These are phyloP conservation scores for Cydonia oblonga DNA, from an alignment of 331 rosid genomes.

Conservation along the genomic window DNA sequence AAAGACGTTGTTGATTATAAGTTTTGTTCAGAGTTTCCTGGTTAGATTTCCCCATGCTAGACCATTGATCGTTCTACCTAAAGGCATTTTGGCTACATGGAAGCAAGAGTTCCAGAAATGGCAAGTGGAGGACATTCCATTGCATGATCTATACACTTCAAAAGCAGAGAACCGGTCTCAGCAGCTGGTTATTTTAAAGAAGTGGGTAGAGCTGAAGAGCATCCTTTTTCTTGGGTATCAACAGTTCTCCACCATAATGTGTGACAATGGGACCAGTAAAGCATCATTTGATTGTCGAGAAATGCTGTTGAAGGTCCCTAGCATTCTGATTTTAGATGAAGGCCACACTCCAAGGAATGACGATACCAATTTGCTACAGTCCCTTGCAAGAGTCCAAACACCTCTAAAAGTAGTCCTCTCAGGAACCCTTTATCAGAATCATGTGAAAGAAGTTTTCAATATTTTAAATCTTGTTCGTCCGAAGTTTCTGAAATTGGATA, in stretches of 20 bases:
- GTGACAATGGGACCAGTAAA: constrained; percentile 27
- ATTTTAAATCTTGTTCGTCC: constrained; percentile 74
- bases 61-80: constrained; percentile 85
- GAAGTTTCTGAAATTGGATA: constrained; percentile 49
- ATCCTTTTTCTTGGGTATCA: constrained; percentile 83
- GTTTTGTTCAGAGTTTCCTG: constrained; percentile 86
- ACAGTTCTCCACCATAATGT: constrained; percentile 67
- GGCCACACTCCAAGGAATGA: constrained; percentile 92
- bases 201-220: constrained; percentile 66
- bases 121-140: constrained; percentile 85
- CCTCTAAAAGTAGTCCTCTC: constrained; percentile 84
- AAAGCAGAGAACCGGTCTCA: constrained; percentile 67
- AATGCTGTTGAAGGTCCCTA: constrained; percentile 54
- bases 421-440: constrained; percentile 84
- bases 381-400: constrained; percentile 67
- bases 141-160: constrained; percentile 51
- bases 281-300: constrained; percentile 44
- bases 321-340: constrained; percentile 77
- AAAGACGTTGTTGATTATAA: constrained; percentile 84
- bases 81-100: constrained; percentile 77
- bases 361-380: constrained; percentile 57
- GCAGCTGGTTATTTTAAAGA: constrained; percentile 56
- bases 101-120: constrained; percentile 69
- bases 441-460: constrained; percentile 78
- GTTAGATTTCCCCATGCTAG: constrained; percentile 75